Base-by-base conservation (phyloP, 805 yeast species). In the Wickerhamomyces strasburgensis region DNA sequence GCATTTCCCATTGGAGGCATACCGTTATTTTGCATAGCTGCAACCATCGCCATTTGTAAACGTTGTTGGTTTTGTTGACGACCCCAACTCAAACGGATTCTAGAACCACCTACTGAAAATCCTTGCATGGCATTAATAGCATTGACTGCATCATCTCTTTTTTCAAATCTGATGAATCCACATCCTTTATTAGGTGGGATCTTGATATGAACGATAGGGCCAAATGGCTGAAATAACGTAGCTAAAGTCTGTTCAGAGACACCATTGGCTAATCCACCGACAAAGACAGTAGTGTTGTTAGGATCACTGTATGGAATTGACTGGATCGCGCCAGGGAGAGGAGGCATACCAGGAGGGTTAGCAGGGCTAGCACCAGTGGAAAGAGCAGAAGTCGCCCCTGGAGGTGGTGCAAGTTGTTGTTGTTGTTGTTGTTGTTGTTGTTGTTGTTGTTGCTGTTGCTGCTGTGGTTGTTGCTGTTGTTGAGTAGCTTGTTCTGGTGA, bases 91-190 rank as follows among this genome's bases (percentile, higher is more conserved):
- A 84, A 61, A 44, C 89, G 62, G 17, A 84, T 78, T 42, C 89
- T 68, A 36, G 78, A 73, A 3, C 88, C 89, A n/a, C 80, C 82
- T 42, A 84, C 75, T 17, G 77, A 66, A 53, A 76, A 83, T 2
- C 94, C 94, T 58, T 84, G 87, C 84, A 84, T 77, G 4, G 81
- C 80, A 28, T 76, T 72, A 37, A 84, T 81, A 6, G 94, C 87
- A 28, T 75, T 78, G 57, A 82, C 86, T 2, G 93, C 93, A 48
- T 80, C 84, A 48, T 75, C 80, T 43, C 84, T 64, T 25, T 67
- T 65, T n/a, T 73, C 63, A 55, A 76, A 84, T 51, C 76, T 79
- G 39, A 84, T 80, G 58, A 83, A 82, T 1, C 89, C 94, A 62
- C 90, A 82, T 41, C 84, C 83, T 53, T 83, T 84, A 11, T 87